These are phyloP conservation scores for Daedalea quercina DNA, from an alignment of 768 basidiomycete species.

Conservation along the genomic window DNA sequence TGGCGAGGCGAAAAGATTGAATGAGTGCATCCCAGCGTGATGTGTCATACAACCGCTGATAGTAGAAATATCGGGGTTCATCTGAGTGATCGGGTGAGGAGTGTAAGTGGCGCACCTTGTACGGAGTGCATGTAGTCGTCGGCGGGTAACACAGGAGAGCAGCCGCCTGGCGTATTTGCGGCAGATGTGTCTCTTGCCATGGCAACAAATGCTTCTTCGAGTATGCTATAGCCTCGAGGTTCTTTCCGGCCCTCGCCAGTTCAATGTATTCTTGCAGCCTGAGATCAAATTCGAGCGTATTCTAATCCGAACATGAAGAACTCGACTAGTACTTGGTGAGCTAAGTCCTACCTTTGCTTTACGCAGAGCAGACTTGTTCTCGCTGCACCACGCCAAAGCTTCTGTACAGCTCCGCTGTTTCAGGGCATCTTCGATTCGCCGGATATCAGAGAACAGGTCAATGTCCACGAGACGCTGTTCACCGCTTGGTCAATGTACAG, in stretches of 20 bases:
- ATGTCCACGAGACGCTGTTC: constrained; percentile 82
- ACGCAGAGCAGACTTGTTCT: constrained; percentile 88
- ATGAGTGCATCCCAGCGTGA: constrained; percentile 73
- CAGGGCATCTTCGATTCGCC: constrained; percentile 79
- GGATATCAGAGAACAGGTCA: constrained; percentile 85
- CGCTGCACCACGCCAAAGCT: constrained; percentile 92
- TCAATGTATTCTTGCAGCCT: constrained; percentile 97
- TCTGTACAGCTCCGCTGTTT: constrained; percentile 72
- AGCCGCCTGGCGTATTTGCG: constrained; percentile 71
- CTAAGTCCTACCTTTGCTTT: constrained; percentile 68
- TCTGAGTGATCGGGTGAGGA: neutral
- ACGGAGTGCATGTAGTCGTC: constrained; percentile 66
- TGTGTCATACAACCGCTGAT: constrained; percentile 76
- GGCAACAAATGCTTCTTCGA: constrained; percentile 69
- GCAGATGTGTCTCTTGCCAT: constrained; percentile 79
- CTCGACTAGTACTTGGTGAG: neutral
- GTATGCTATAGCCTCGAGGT: constrained; percentile 77
- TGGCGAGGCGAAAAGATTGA: constrained; percentile 75
- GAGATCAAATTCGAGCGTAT: constrained; percentile 92
- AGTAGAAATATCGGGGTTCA: neutral
- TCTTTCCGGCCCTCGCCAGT: constrained; percentile 61
- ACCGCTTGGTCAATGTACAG: constrained; percentile 6
- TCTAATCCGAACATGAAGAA: constrained; percentile 37
- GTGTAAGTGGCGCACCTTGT: constrained; percentile 51
- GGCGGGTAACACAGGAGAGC: constrained; percentile 71